Base-by-base conservation (phyloP, 2,329 filamentous ascomycete genomes). In the Ilyonectria mors-panacis region DNA sequence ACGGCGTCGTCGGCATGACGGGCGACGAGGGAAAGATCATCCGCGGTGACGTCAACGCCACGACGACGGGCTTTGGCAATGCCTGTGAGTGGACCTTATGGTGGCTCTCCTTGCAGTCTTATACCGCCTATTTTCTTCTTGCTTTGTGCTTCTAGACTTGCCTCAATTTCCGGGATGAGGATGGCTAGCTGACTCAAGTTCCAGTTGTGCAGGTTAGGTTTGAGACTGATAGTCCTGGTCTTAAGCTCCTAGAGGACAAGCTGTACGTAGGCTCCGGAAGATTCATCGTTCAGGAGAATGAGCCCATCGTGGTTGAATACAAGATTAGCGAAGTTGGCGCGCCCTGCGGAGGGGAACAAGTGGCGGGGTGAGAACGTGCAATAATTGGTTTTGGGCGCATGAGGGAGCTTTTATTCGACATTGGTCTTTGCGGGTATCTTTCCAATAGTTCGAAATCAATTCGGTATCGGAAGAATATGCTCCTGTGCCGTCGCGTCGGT, bases 211-310 rank as follows among this genome's bases (percentile, higher is more conserved):
- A 82, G 67, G 71, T 81, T 23, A 76, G 78, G 45, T 81, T 83
- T 56, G 79, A 83, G 71, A 81, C 81, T 12, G 81, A 80, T 35
- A 75, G 75, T 59, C 75, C 78, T 9, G 75, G 72, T 21, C 70
- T 83, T 48, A 80, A 77, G 67, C 72, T 70, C 5, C 68, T 84
- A 6, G 78, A 82, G 63, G 66, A 80, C 57, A 83, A 80, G 63
- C 63, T 84, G n/a, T 83, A 78, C 67, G 81, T 84, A 47, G 81
- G 76, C 2, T 81, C 80, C 17, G 82, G 82, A 23, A 77, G 81
- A 21, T 84, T 84, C 69, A 75, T 83, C 35, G 70, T 83, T 35
- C 77, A 79, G 47, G 66, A 75, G 47, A 77, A 78, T 12, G 73
- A 78, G 54, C 72, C 77, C 28, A 69, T 78, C 19, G 70, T 80